phyloP scores from a whole-genome alignment of 2,329 filamentous ascomycete species.

The Tothia fuscella region DNA sequence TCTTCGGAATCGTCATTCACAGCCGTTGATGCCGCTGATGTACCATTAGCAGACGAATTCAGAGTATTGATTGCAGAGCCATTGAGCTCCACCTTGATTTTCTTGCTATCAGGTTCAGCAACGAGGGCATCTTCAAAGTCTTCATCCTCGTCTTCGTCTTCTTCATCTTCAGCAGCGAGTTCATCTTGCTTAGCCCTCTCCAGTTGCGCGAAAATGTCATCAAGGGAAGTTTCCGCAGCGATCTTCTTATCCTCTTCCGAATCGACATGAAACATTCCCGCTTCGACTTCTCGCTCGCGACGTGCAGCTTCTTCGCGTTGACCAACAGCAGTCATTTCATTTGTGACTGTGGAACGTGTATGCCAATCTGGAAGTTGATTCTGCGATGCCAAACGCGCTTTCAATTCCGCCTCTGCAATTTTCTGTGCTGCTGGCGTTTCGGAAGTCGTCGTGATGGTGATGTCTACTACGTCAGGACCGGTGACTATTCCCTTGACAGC shows the following conservation, averaged over 20 bases:
- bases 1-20: constrained; percentile 35
- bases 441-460: constrained; percentile 55
- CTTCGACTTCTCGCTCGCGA: constrained; percentile 15
- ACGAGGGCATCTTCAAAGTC: constrained; percentile 45
- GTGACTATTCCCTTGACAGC: constrained; percentile 57
- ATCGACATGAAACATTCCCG: constrained; percentile 19
- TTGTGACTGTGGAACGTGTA: constrained; percentile 55
- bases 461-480: constrained; percentile 55
- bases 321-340: constrained; percentile 29
- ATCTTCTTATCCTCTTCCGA: constrained; percentile 34
- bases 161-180: constrained; percentile 35
- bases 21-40: constrained; percentile 27
- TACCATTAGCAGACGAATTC: constrained; percentile 13
- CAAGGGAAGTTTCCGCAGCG: constrained; percentile 42
- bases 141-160: constrained; percentile 40
- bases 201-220: constrained; percentile 49
- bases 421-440: constrained; percentile 56
- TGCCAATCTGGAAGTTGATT: constrained; percentile 64
- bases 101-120: constrained; percentile 41
- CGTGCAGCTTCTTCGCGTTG: constrained; percentile 12
- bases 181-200: constrained; percentile 30
- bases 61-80: constrained; percentile 20
- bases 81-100: constrained; percentile 44
- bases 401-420: constrained; percentile 50
- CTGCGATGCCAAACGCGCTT: constrained; percentile 53